Base-by-base conservation (phyloP, 371 early-diverging fungal genomes). In the Mortierella sp. region DNA sequence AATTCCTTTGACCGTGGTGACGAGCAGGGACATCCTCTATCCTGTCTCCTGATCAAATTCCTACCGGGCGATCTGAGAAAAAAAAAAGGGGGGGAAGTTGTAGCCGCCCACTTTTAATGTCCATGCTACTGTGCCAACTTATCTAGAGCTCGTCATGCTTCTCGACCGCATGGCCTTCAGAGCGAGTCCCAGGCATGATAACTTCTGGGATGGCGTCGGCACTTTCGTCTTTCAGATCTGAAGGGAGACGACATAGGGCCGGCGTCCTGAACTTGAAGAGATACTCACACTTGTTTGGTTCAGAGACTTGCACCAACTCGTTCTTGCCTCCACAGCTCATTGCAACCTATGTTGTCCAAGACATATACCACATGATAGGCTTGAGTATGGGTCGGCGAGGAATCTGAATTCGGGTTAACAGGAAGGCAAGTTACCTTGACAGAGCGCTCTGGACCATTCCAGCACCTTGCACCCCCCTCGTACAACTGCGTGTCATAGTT, bases 261-360 rank as follows among this genome's bases (percentile, higher is more conserved):
- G 96, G 96, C 0, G 95, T 87, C 4, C 66, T 61, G 78, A 95
- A 82, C 48, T 82, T 79, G 58, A 89, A 87, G n/a, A 78, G 76
- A 67, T 98, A 98, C 80, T 94, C 96, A 79, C 98, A 98, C 80
- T 96, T 96, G 67, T 88, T 92, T 9, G 95, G 96, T 79, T 98
- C 98, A 7, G 89, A 73, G 5, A 95, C 91, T 3, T 86, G 74
- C 0, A 91, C 51, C 27, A 96, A 79, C 58, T 87, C 83, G 61
- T 89, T 91, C 26, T 87, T 81, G 0, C 68, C 63, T 8, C 94
- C 94, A 73, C 96, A 97, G 61, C 83, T 83, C 46, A 93, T 68
- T 23, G 57, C 34, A 19, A 79, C 34, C 79, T 78, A 49, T 24
- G n/a, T 28, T 8, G 21, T 52, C 27, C 43, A 43, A n/a, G 26